Conservation (phyloP, 176 grass and related monocot species). For the Phoenix roebelenii region DNA sequence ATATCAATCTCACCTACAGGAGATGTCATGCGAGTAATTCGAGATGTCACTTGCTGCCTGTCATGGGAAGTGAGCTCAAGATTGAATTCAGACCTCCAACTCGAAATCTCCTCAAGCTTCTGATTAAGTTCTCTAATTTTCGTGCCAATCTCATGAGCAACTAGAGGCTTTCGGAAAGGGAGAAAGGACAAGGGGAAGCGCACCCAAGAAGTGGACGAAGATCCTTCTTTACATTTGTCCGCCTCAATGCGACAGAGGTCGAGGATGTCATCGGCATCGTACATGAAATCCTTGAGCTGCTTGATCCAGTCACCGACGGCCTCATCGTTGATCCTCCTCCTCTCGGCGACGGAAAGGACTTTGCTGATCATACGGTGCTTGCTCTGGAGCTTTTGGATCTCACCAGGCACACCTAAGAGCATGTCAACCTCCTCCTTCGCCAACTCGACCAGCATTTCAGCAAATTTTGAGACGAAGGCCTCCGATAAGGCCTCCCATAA, state of each 20-base stretch:
- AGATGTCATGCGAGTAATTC: no score
- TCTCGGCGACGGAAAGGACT: background rate
- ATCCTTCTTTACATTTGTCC: background rate
- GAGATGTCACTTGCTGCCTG: no score
- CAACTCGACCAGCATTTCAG: conserved; percentile 6
- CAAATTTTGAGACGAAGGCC: conserved; percentile 21
- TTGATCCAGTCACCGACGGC: background rate
- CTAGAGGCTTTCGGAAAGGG: conserved; percentile 18
- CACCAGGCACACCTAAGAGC: conserved; percentile 29
- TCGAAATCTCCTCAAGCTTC: background rate
- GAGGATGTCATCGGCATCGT: conserved; percentile 25
- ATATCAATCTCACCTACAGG: no score
- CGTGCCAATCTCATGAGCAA: conserved; percentile 10
- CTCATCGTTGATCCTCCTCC: no score
- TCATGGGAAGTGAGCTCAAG: no score
- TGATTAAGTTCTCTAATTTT: conserved; percentile 14
- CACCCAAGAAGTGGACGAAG: background rate
- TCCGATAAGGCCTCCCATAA: background rate
- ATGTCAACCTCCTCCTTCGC: conserved; percentile 17
- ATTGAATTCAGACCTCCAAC: no score
- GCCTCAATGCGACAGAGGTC: conserved; percentile 30
- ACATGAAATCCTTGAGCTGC: conserved; percentile 36
- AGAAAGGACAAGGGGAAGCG: conserved; percentile 8
- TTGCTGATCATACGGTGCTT: background rate
- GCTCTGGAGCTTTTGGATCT: conserved; percentile 22